phyloP scores from a whole-genome alignment of 257 asterid genomes.

The Ligustrum vulgare region DNA sequence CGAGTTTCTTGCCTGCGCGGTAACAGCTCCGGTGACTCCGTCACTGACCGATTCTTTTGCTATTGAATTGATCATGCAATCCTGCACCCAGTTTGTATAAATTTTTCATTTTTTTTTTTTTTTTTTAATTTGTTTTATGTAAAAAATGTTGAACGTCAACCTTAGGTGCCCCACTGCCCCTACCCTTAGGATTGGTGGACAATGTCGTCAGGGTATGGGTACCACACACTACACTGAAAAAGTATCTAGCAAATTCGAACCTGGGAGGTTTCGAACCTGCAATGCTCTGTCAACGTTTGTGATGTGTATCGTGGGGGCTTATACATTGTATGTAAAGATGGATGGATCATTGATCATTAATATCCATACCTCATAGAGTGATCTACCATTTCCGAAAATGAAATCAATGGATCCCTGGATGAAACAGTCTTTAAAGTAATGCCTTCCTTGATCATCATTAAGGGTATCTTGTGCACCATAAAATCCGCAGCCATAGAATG shows the following conservation, averaged over 20 bases:
- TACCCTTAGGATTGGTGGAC: no score
- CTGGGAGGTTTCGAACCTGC: no score
- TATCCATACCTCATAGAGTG: constrained; percentile 62
- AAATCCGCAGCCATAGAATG: constrained; percentile 85
- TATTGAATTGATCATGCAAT: constrained; percentile 58
- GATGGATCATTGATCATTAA: neutral
- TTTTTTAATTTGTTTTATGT: no score
- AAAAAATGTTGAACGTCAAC: no score
- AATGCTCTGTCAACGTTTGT: no score
- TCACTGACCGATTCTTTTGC: constrained; percentile 45
- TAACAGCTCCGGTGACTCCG: constrained; percentile 60
- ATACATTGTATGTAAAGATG: neutral
- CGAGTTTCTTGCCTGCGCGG: constrained; percentile 74
- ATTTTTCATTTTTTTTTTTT: no score
- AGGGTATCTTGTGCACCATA: constrained; percentile 84
- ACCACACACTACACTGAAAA: no score
- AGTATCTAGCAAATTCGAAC: no score
- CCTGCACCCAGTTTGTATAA: constrained; percentile 33
- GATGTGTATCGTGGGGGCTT: neutral
- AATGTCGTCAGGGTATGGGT: no score
- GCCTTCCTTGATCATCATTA: constrained; percentile 74
- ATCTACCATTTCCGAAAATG: constrained; percentile 74
- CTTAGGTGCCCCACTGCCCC: no score
- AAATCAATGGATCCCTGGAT: constrained; percentile 93
- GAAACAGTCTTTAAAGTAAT: constrained; percentile 77